Evolutionary conservation across 352 stramenopile genomes (phyloP), one percentile per base, ranked within the genome.

Genomic region (Phytophthora pini): DNA sequence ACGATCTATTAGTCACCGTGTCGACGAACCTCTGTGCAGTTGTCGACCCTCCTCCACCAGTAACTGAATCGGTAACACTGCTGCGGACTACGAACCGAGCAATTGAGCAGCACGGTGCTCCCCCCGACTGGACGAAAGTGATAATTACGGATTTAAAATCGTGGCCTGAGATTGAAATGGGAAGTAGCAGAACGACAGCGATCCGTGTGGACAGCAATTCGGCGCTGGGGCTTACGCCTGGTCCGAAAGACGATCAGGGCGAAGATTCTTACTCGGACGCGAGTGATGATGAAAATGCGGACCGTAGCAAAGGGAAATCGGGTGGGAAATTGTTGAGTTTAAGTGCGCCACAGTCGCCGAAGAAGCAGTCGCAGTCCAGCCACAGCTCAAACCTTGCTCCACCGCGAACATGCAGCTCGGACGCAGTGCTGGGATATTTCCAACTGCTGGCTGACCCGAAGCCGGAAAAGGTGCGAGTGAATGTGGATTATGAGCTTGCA

Each of bases 81-180:
- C 22, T 71, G 52, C 50, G 62, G 41, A 68, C 68, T 71, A 40
- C 44, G 61, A 72, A 79, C 51, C 54, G 61, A 43, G 66, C 71
- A n/a, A 70, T 90, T 17, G 70, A 72, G 24, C 79, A 87, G 43
- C 61, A 73, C 59, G 80, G 83, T 2, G 74, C 76, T 4, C 61
- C 78, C 17, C 72, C 83, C 0, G 83, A 92, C 61, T 92, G 83
- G 83, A 62, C 56, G 2, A 80, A 80, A 45, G 79, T 90, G 31
- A 22, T 74, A 22, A 87, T 92, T 57, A 68, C 66, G 3, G 82
- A 78, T 32, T 49, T 92, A 31, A 50, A 50, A 3, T 61, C 62
- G 22, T 90, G 83, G 81, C 79, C 77, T 1, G 77, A 84, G 36
- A 69, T 92, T 20, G 74, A 74, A 52, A 32, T 56, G 20, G 38